A percentile compares a stretch with the other conserved stretches of the same genome.
phyloP scores from a whole-genome alignment of 768 basidiomycete species.

The Lentinula detonsa region DNA sequence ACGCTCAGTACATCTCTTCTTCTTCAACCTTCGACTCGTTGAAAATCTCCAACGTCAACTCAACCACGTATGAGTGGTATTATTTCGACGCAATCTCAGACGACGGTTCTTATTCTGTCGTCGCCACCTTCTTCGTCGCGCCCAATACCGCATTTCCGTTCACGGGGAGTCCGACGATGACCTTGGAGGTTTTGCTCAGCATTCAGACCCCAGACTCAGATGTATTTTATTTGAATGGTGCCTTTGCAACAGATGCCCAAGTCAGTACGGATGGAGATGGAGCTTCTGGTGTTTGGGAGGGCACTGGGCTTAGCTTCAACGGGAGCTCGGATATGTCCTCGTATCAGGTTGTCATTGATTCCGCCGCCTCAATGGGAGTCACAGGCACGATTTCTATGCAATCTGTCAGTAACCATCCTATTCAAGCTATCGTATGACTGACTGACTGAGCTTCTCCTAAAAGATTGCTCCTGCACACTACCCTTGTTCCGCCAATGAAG shows the following conservation, averaged over 20 bases:
- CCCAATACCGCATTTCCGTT: conserved; percentile 9
- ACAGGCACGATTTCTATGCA: conserved; percentile 9
- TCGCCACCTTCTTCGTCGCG: conserved; percentile 13
- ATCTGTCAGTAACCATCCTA: not conserved
- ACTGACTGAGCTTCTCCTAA: not conserved
- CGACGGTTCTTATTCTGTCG: conserved; percentile 10
- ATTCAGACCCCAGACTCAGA: conserved; percentile 10
- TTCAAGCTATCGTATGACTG: not conserved
- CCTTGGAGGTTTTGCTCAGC: conserved; percentile 4
- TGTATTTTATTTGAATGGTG: not conserved
- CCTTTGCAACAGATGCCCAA: conserved; percentile 2
- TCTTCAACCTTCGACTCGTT: conserved; percentile 6
- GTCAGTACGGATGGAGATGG: not conserved
- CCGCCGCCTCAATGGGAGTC: conserved; percentile 8
- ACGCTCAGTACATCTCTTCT: not conserved
- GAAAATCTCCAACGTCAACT: conserved; percentile 12
- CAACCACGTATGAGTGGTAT: conserved; percentile 15
- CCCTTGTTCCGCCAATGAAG: conserved; percentile 7
- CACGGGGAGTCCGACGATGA: not conserved
- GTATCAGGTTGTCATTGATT: conserved; percentile 9
- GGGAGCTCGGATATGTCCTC: not conserved
- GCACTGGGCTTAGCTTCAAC: conserved; percentile 11
- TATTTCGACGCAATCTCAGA: conserved; percentile 16
- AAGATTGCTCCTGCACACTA: conserved; percentile 11
- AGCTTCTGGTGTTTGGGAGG: conserved; percentile 11